Evolutionary conservation across 345 rosid species (phyloP), one percentile per base, ranked within the genome.

Genomic region (Turnera subulata): DNA sequence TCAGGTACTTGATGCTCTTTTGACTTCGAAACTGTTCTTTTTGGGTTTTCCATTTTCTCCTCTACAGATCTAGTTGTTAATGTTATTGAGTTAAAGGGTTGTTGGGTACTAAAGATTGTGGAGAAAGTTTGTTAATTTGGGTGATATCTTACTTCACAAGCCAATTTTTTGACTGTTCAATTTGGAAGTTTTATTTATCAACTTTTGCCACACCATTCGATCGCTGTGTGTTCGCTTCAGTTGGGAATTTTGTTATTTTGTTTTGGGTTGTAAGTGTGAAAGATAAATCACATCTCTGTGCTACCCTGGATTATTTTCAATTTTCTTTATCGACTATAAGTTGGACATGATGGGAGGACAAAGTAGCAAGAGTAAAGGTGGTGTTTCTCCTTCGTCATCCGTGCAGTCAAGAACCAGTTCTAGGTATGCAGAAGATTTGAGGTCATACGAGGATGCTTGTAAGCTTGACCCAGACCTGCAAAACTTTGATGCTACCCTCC

Each of bases 381-480:
- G 33, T 12, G 66, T 50, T 33, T 56, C 63, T 8, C 67, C 83
- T 0, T 17, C 82, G 10, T 70, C 79, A 26, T 43, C 61, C 2
- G 10, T 2, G 66, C 73, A 15, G 47, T 26, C 69, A 56, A 72
- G 56, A 48, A 48, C 67, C 12, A 65, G 73, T 76, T 59, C 82
- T 44, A 70, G 62, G 29, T 67, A 66, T 55, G 32, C 64, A 25
- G 67, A 79, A 12, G 93, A 80, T 53, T 73, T 86, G 62, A 83
- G 68, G 47, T 83, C 86, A 0, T 92, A 86, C 22, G 96, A 82
- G 70, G 78, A 43, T 57, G 99, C 97, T 45, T 89, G 96, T 71
- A 66, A 56, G 54, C 69, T 57, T 54, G 96, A 92, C 50, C 91
- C 97, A 0, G 79, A 76, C 60, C 78, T 92, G 43, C 75, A 76